These are phyloP conservation scores for Phytophthora vignae DNA, from an alignment of 352 stramenopile genomes.

Conservation along the genomic window DNA sequence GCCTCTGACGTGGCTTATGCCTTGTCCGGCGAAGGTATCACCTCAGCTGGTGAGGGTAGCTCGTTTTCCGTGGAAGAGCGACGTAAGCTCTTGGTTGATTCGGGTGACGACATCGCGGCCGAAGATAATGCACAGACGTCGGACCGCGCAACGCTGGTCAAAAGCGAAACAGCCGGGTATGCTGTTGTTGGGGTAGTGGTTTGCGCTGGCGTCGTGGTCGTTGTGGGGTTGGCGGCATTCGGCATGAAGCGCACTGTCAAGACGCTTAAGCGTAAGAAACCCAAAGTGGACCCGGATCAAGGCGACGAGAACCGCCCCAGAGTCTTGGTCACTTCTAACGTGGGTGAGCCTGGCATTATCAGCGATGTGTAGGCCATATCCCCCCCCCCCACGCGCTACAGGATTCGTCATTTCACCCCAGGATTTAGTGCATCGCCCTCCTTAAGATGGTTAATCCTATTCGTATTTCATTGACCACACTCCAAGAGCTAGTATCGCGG, in stretches of 20 bases:
- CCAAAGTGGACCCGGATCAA: constrained; percentile 2
- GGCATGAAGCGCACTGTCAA: constrained; percentile 18
- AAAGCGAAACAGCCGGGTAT: not conserved
- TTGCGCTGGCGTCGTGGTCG: constrained; percentile 16
- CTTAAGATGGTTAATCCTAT: not conserved
- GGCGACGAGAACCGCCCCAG: constrained; percentile 19
- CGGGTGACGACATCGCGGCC: constrained; percentile 1
- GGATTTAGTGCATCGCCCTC: not conserved
- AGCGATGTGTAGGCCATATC: constrained; percentile 22
- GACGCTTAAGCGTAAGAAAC: constrained; percentile 11
- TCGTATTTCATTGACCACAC: not conserved
- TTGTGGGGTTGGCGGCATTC: constrained; percentile 19
- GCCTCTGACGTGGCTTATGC: constrained; percentile 17
- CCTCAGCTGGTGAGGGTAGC: not conserved
- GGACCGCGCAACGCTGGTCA: not conserved
- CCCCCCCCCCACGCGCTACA: not conserved
- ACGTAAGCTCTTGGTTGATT: constrained; percentile 3
- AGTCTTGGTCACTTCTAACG: constrained; percentile 30
- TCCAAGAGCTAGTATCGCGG: no score
- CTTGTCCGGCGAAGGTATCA: constrained; percentile 11
- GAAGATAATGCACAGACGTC: not conserved
- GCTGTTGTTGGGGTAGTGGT: constrained; percentile 6
- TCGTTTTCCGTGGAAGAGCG: not conserved
- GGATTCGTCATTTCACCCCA: not conserved
- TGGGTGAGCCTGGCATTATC: constrained; percentile 25